Conservation (phyloP, 2,329 filamentous ascomycete genomes). For the Trichoderma sp. region DNA sequence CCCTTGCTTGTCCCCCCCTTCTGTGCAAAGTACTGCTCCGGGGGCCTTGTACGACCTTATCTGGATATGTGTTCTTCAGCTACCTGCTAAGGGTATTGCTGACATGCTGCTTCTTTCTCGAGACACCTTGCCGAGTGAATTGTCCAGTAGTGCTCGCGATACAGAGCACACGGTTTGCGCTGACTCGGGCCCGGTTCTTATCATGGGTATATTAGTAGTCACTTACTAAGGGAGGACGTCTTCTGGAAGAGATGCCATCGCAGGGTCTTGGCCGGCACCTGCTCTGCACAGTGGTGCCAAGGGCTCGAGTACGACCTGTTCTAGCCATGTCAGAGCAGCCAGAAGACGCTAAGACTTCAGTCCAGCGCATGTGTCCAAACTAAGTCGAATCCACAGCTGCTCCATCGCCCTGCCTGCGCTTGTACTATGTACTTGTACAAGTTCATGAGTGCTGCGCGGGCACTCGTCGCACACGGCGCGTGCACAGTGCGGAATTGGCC, state of each 20-base stretch:
- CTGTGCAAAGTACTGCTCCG: background rate
- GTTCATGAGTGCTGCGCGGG: background rate
- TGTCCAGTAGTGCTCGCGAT: no score
- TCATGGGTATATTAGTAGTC: background rate
- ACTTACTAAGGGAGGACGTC: background rate
- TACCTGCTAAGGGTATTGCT: no score
- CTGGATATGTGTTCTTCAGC: background rate
- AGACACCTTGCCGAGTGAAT: no score
- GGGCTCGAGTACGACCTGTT: background rate
- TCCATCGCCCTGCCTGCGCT: background rate
- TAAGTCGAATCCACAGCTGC: background rate
- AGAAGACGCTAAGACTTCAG: no score
- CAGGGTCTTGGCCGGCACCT: background rate
- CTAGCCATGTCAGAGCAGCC: background rate
- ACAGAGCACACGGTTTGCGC: no score
- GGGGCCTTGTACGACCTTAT: background rate
- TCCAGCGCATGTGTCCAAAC: no score
- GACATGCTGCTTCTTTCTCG: background rate
- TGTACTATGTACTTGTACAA: background rate
- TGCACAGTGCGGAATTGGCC: background rate
- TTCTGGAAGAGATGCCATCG: background rate
- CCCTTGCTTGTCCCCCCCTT: background rate
- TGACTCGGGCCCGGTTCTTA: background rate
- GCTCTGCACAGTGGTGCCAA: background rate
- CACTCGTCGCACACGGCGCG: background rate